Percentiles rank a stretch among this genome's conserved stretches.
phyloP scores from a whole-genome alignment of 2,329 filamentous ascomycete genomes.

The Trichoderma atroviride region DNA sequence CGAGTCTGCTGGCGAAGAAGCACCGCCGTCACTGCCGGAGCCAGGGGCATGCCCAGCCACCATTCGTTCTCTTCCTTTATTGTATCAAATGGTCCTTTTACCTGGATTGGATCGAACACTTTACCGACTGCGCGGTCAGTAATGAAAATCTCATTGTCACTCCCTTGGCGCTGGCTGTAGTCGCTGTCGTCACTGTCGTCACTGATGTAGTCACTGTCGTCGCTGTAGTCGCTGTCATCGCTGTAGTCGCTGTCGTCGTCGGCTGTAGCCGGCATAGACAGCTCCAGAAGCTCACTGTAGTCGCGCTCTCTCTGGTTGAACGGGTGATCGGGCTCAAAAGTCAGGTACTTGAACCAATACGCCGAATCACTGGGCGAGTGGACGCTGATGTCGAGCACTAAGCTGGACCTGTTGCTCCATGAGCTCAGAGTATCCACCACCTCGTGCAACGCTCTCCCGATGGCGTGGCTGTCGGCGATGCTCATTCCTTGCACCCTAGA shows the following conservation, averaged over 20 bases:
- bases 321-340: slow-evolving; percentile 27
- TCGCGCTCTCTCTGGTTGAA: not conserved
- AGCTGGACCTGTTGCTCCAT: slow-evolving; percentile 34
- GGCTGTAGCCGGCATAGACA: not conserved
- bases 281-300: not conserved
- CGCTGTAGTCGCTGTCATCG: no score
- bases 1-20: slow-evolving; percentile 42
- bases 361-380: slow-evolving; percentile 39
- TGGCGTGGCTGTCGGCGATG: slow-evolving; percentile 27
- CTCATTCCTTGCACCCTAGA: not conserved
- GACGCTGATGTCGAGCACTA: slow-evolving; percentile 40
- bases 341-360: slow-evolving; percentile 38
- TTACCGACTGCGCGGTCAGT: not conserved
- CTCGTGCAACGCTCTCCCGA: slow-evolving; percentile 28
- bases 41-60: slow-evolving; percentile 29
- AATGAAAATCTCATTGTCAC: not conserved
- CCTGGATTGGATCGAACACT: slow-evolving; percentile 34
- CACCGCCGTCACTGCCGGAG: slow-evolving; percentile 38
- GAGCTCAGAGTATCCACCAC: slow-evolving; percentile 31
- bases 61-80: not conserved
- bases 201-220: no score
- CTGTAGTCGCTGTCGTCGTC: not conserved
- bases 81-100: not conserved
- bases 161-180: not conserved
- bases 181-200: no score